Evolutionary conservation across 2,329 filamentous ascomycete genomes (phyloP).

Genomic region (Tolypocladium endophyticum): DNA sequence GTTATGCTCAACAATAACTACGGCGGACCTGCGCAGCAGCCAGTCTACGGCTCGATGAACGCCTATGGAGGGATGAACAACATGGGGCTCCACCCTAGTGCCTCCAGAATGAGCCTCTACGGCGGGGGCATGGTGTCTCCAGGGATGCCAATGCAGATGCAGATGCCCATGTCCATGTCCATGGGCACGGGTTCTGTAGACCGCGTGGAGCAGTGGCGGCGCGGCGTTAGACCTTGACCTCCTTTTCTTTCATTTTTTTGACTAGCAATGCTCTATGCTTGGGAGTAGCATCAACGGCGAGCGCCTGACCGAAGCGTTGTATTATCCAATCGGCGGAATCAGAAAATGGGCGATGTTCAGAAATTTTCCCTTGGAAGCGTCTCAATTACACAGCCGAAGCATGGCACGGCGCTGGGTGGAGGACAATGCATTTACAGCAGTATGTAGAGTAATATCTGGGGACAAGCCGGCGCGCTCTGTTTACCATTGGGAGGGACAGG

Average conservation of each 20-base stretch:
- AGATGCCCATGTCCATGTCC: constrained; percentile 11
- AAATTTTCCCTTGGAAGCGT: background rate
- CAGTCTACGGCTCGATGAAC: constrained; percentile 14
- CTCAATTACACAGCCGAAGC: background rate
- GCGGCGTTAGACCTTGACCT: constrained; percentile 23
- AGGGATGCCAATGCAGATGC: constrained; percentile 8
- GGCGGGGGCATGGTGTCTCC: constrained; percentile 16
- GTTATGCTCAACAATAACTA: constrained; percentile 12
- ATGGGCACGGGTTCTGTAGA: constrained; percentile 18
- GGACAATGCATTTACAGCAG: background rate
- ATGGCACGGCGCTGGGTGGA: background rate
- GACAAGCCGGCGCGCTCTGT: background rate
- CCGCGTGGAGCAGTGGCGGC: constrained; percentile 31
- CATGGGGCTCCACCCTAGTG: constrained; percentile 7
- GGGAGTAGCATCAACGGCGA: background rate
- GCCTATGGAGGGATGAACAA: constrained; percentile 10
- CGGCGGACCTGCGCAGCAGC: constrained; percentile 14
- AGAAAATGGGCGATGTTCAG: background rate
- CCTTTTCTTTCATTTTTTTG: background rate
- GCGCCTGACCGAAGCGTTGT: background rate
- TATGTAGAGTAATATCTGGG: background rate
- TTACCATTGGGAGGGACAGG: background rate
- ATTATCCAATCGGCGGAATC: too few species aligned
- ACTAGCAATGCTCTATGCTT: background rate
- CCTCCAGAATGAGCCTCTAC: constrained; percentile 13